These are phyloP conservation scores for Stagonosporopsis vannaccii DNA, from an alignment of 2,329 filamentous ascomycete genomes.

Conservation along the genomic window DNA sequence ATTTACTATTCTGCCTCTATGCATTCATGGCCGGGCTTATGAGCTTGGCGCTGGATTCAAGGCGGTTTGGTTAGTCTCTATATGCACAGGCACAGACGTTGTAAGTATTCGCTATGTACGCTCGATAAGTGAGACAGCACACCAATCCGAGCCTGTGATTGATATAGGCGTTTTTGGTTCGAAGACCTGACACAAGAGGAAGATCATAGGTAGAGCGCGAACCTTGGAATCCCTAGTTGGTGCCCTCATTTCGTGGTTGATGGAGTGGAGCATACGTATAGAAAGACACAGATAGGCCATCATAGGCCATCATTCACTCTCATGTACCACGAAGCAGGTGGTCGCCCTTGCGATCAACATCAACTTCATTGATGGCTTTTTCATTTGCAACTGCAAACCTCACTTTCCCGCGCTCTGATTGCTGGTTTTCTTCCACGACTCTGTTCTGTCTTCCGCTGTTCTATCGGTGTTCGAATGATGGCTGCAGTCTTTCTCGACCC, in stretches of 20 bases:
- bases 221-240: not conserved
- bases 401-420: not conserved
- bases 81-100: no score
- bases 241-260: not conserved
- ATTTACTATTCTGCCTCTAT: constrained; percentile 1
- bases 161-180: not conserved
- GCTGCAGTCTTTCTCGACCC: not conserved
- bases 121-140: constrained; percentile 1
- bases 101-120: no score
- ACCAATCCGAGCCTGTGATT: not conserved
- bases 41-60: constrained; percentile 2
- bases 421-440: not conserved
- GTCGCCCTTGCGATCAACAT: not conserved
- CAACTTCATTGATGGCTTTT: not conserved
- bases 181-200: not conserved
- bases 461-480: not conserved
- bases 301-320: not conserved
- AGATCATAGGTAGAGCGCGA: not conserved
- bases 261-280: not conserved
- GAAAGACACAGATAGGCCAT: not conserved
- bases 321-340: not conserved
- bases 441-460: not conserved
- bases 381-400: not conserved
- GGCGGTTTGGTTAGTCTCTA: constrained; percentile 1
- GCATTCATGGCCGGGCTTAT: not conserved